These are phyloP conservation scores for Magnusiomyces fungicola DNA, from an alignment of 1,139 yeast species.

Conservation along the genomic window DNA sequence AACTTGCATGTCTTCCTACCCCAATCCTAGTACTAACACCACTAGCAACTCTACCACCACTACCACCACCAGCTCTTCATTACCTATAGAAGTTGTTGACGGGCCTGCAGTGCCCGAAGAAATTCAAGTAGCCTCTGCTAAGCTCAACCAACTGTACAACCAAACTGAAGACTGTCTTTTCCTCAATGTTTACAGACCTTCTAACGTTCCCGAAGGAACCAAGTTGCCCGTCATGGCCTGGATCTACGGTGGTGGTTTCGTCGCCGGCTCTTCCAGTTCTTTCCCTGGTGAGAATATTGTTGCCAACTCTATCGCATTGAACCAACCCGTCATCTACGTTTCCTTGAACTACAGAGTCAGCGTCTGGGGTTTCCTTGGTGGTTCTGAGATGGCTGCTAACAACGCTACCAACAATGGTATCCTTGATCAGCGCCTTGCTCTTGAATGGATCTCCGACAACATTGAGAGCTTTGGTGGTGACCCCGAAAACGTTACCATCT, in stretches of 20 bases:
- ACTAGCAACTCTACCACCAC: too few species aligned
- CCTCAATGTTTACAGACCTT: constrained; percentile 25
- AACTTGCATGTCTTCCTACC: constrained; percentile 16
- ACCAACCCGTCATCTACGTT: constrained; percentile 16
- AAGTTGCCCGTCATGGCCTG: constrained; percentile 25
- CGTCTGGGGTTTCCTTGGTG: constrained; percentile 28
- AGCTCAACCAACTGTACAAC: constrained; percentile 1
- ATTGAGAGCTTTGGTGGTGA: constrained; percentile 31
- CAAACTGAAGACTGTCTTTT: constrained; percentile 26
- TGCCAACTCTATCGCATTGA: constrained; percentile 18
- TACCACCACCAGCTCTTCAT: too few species aligned
- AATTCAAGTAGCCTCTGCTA: too few species aligned
- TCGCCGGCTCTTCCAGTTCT: constrained; percentile 19
- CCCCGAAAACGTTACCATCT: constrained; percentile 24
- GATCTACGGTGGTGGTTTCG: constrained; percentile 31
- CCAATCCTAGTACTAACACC: background rate
- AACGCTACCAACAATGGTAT: constrained; percentile 25
- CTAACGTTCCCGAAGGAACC: background rate
- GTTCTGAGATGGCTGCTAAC: constrained; percentile 17
- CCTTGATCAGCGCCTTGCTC: constrained; percentile 28
- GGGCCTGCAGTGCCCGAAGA: too few species aligned
- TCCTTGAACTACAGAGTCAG: constrained; percentile 25
- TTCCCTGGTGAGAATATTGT: constrained; percentile 13
- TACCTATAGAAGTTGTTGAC: too few species aligned
- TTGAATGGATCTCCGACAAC: constrained; percentile 30